Evolutionary conservation across 371 early-diverging fungal genomes (phyloP).

Genomic region (Batrachochytrium dendrobatidis): DNA sequence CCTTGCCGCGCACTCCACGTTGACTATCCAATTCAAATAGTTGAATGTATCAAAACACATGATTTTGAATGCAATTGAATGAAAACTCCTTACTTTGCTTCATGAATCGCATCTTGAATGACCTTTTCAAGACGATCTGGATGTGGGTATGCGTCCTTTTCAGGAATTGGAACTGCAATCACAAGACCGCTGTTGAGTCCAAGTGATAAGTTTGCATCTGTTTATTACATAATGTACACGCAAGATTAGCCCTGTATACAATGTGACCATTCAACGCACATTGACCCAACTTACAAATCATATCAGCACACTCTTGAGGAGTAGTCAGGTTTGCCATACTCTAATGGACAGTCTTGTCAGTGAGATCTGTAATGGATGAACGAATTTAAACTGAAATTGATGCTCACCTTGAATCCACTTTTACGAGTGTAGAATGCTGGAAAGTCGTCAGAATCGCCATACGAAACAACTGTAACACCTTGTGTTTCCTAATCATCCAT

Average conservation of each 20-base stretch:
- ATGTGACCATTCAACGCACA: too few relatives aligned
- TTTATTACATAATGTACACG: too few relatives aligned
- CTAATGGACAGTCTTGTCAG: too few relatives aligned
- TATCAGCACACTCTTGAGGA: slow-evolving; percentile 55
- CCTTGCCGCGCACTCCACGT: slow-evolving; percentile 67
- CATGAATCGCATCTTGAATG: slow-evolving; percentile 61
- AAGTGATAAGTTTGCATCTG: slow-evolving; percentile 59
- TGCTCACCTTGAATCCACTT: slow-evolving; percentile 60
- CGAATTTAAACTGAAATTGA: too few relatives aligned
- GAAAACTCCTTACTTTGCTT: slow-evolving; percentile 44
- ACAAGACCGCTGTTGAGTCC: slow-evolving; percentile 72
- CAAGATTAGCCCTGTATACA: too few relatives aligned
- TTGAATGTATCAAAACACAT: background rate
- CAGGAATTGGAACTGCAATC: slow-evolving; percentile 85
- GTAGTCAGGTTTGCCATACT: slow-evolving; percentile 39
- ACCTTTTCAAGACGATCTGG: slow-evolving; percentile 56
- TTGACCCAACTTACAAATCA: slow-evolving; percentile 55
- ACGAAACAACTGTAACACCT: slow-evolving; percentile 83
- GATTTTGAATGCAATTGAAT: background rate
- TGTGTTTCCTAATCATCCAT: slow-evolving; percentile 68
- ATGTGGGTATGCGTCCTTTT: slow-evolving; percentile 51
- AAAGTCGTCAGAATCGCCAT: slow-evolving; percentile 56
- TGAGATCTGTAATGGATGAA: too few relatives aligned
- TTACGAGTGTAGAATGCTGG: slow-evolving; percentile 85
- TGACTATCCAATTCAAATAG: slow-evolving; percentile 21